Evolutionary conservation across 306 rosid species (phyloP).

Genomic region (Parietaria judaica): DNA sequence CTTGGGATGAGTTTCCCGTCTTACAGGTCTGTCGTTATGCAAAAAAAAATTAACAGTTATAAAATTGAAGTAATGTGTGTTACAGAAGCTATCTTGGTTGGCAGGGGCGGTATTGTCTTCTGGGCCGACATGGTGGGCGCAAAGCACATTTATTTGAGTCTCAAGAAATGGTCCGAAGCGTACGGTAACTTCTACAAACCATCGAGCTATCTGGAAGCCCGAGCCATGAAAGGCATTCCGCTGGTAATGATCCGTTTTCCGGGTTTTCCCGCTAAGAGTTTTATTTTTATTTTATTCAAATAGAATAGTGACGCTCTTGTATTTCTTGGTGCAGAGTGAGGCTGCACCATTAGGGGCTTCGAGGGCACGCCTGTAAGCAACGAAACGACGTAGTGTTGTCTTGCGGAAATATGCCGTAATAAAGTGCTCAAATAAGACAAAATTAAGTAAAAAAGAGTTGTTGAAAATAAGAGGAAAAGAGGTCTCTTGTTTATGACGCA

Average conservation of each 20-base stretch:
- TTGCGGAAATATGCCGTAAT: constrained; percentile 5
- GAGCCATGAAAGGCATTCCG: constrained; percentile 72
- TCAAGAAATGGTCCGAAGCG: constrained; percentile 67
- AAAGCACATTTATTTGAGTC: constrained; percentile 61
- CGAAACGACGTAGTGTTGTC: not conserved
- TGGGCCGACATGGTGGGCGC: constrained; percentile 92
- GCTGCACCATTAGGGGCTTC: constrained; percentile 41
- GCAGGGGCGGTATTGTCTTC: constrained; percentile 87
- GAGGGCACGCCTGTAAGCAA: constrained; percentile 49
- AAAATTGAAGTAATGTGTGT: not conserved
- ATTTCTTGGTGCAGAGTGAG: constrained; percentile 52
- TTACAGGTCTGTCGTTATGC: constrained; percentile 42
- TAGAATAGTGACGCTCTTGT: not conserved
- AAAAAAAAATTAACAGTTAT: not conserved
- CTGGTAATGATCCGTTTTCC: constrained; percentile 44
- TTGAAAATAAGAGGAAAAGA: too few relatives aligned
- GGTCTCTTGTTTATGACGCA: too few relatives aligned
- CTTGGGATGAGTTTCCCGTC: constrained; percentile 98
- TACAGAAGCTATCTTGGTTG: constrained; percentile 5
- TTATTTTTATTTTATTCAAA: not conserved
- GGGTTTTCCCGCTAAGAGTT: not conserved
- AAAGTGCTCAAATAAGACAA: not conserved
- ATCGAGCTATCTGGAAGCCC: constrained; percentile 80
- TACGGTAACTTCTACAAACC: constrained; percentile 81
- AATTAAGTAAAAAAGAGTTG: not conserved